Evolutionary conservation across 1,139 yeast species (phyloP).

Genomic region (Lizanozyma gosingica): DNA sequence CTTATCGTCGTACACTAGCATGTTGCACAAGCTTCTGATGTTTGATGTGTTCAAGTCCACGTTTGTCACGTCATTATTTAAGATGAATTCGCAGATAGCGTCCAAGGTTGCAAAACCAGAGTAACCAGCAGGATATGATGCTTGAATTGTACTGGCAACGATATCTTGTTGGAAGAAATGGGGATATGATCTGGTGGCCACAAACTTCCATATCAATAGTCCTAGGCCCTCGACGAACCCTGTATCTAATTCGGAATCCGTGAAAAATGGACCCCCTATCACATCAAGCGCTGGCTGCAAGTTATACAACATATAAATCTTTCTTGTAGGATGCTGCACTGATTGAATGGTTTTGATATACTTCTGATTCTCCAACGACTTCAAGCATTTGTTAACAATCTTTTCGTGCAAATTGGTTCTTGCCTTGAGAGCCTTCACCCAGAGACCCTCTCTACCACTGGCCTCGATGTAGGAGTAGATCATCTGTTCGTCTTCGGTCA

Average conservation of each 20-base stretch:
- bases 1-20: conserved; percentile 78
- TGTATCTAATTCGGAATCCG: conserved; percentile 89
- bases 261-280: conserved; percentile 99
- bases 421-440: conserved; percentile 92
- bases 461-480: conserved; percentile 88
- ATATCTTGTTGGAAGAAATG: conserved; percentile 41
- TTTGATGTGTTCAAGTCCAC: conserved; percentile 72
- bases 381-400: conserved; percentile 78
- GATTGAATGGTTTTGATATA: conserved; percentile 85
- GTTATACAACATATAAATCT: conserved; percentile 89
- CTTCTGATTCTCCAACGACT: conserved; percentile 73
- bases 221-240: conserved; percentile 83
- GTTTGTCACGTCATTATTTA: conserved; percentile 66
- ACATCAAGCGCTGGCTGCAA: conserved; percentile 91
- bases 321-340: conserved; percentile 93
- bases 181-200: conserved; percentile 71
- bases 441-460: conserved; percentile 88
- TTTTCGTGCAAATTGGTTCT: conserved; percentile 90
- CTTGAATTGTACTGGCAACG: conserved; percentile 18
- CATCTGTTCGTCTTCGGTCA: conserved; percentile 86
- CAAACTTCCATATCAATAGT: conserved; percentile 81
- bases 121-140: conserved; percentile 45
- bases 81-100: conserved; percentile 68
- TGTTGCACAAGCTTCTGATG: conserved; percentile 79
- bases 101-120: conserved; percentile 61